These are phyloP conservation scores for Cladophialophora yegresii DNA, from an alignment of 2,329 filamentous ascomycete genomes.

Conservation along the genomic window DNA sequence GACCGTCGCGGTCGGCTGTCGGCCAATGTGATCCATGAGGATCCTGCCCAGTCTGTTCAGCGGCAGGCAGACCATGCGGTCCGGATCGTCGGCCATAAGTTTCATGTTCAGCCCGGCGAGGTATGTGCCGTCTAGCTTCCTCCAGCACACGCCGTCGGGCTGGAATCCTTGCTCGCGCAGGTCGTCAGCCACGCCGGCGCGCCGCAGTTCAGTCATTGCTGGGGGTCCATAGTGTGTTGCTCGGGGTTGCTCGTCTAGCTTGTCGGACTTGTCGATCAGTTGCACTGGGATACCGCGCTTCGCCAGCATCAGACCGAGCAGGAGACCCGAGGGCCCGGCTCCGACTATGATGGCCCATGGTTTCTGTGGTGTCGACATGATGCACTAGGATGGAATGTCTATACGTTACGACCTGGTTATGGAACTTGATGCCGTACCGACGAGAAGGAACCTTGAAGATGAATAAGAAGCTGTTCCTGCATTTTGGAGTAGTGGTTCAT, in stretches of 20 bases:
- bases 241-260: slow-evolving; percentile 62
- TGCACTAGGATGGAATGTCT: not conserved
- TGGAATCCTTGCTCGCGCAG: slow-evolving; percentile 49
- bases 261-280: slow-evolving; percentile 55
- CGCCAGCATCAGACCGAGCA: slow-evolving; percentile 40
- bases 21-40: slow-evolving; percentile 44
- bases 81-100: slow-evolving; percentile 38
- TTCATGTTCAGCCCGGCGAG: slow-evolving; percentile 40
- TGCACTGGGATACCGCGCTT: slow-evolving; percentile 40
- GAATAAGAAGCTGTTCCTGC: not conserved
- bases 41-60: slow-evolving; percentile 49
- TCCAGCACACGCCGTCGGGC: slow-evolving; percentile 49
- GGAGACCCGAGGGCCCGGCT: slow-evolving; percentile 41
- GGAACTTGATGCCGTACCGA: not conserved
- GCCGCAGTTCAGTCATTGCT: slow-evolving; percentile 59
- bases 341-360: slow-evolving; percentile 39
- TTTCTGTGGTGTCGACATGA: slow-evolving; percentile 4
- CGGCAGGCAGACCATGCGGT: slow-evolving; percentile 49
- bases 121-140: slow-evolving; percentile 44
- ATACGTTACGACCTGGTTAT: not conserved
- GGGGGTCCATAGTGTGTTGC: slow-evolving; percentile 65
- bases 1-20: slow-evolving; percentile 41
- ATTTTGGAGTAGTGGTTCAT: not conserved
- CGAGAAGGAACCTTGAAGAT: not conserved
- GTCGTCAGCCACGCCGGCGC: slow-evolving; percentile 60